phyloP scores from a whole-genome alignment of 768 basidiomycete genomes.

The Rhodosporidiobolus sp. region DNA sequence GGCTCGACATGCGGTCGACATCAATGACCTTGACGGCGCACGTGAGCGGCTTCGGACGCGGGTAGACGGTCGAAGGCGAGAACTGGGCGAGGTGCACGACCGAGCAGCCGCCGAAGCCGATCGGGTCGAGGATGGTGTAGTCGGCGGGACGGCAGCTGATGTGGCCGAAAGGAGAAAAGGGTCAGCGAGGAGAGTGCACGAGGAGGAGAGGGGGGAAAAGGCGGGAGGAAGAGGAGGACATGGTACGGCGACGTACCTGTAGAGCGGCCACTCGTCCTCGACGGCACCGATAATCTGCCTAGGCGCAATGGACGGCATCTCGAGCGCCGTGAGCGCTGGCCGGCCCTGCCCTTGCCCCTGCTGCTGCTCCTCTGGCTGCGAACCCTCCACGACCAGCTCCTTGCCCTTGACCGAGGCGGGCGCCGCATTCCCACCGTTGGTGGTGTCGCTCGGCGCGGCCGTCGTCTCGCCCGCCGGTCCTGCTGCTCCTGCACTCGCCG shows the following conservation, averaged over 20 bases:
- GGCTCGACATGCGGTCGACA: conserved; percentile 68
- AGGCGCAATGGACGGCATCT: conserved; percentile 3
- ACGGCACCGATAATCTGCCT: conserved; percentile 32
- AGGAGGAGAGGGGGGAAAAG: not conserved
- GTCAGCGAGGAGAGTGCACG: not conserved
- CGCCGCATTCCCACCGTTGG: not conserved
- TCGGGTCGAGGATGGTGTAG: conserved; percentile 27
- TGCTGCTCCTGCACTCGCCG: not conserved
- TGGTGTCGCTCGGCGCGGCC: not conserved
- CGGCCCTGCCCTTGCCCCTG: too few relatives aligned
- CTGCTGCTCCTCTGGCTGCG: not conserved
- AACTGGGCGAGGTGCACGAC: conserved; percentile 79
- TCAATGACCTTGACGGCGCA: conserved; percentile 82
- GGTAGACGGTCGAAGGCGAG: conserved; percentile 48
- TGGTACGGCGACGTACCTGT: not conserved
- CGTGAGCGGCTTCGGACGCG: conserved; percentile 49
- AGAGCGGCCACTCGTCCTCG: conserved; percentile 37
- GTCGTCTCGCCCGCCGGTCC: not conserved
- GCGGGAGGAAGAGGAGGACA: not conserved
- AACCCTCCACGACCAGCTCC: not conserved
- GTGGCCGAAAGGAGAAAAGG: not conserved
- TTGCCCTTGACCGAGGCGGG: not conserved
- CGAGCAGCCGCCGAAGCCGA: conserved; percentile 76
- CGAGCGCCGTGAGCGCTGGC: not conserved
- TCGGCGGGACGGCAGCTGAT: conserved; percentile 24